These are phyloP conservation scores for Amanita jacksonii DNA, from an alignment of 768 basidiomycete genomes.

Conservation along the genomic window DNA sequence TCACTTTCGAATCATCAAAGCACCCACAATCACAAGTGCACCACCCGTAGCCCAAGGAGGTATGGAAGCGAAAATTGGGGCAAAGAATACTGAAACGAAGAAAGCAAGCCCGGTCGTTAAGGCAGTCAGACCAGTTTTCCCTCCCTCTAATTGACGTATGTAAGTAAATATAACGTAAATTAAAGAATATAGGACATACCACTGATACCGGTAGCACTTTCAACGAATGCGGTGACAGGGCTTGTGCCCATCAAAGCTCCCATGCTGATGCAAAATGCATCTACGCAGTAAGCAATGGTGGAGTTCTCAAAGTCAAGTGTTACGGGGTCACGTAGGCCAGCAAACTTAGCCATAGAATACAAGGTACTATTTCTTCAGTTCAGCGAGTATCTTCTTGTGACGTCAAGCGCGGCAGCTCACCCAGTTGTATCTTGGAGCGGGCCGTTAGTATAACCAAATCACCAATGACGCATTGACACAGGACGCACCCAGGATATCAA, in stretches of 20 bases:
- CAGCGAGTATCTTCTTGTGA: too few relatives aligned
- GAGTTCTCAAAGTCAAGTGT: slow-evolving; percentile 84
- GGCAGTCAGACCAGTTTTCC: slow-evolving; percentile 79
- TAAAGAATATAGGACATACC: slow-evolving; percentile 26
- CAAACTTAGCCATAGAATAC: slow-evolving; percentile 88
- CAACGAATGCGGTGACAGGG: slow-evolving; percentile 77
- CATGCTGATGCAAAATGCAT: slow-evolving; percentile 74
- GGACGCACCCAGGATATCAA: slow-evolving; percentile 65
- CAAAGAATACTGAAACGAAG: slow-evolving; percentile 80
- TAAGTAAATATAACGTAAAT: not conserved
- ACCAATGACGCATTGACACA: not conserved
- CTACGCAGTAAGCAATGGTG: slow-evolving; percentile 74
- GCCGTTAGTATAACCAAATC: not conserved
- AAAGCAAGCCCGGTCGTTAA: slow-evolving; percentile 65
- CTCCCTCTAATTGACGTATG: slow-evolving; percentile 63
- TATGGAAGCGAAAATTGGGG: slow-evolving; percentile 82
- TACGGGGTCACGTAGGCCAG: slow-evolving; percentile 73
- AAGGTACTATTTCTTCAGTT: slow-evolving; percentile 45
- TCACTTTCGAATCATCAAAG: slow-evolving; percentile 79
- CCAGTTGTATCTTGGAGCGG: slow-evolving; percentile 36
- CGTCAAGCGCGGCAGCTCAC: too few relatives aligned
- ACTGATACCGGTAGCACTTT: slow-evolving; percentile 73
- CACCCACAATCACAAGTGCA: slow-evolving; percentile 79
- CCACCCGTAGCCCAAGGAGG: slow-evolving; percentile 85
- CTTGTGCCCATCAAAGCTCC: slow-evolving; percentile 74